Evolutionary conservation across 1,284 basidiomycete genomes (phyloP).

Genomic region (Ganoderma leucocontextum): DNA sequence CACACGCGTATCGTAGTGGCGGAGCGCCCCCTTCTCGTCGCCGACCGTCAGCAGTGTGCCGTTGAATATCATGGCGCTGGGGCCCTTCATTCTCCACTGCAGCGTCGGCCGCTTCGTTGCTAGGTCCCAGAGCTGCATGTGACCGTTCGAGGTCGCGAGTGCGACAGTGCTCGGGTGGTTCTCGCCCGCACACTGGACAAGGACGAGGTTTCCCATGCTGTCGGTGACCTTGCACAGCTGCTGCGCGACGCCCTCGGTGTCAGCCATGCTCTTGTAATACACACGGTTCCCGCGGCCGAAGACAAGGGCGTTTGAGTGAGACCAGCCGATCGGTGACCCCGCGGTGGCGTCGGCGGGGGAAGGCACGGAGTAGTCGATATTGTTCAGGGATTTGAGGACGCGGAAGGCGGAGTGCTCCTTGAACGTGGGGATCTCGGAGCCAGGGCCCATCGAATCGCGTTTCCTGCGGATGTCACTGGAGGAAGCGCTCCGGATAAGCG

Average conservation of each 20-base stretch:
- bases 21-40: constrained; percentile 55
- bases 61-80: constrained; percentile 58
- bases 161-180: constrained; percentile 52
- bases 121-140: constrained; percentile 62
- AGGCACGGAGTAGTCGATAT: constrained; percentile 30
- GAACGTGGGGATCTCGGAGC: constrained; percentile 18
- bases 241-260: constrained; percentile 54
- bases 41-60: constrained; percentile 57
- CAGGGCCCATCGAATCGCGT: constrained; percentile 28
- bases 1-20: constrained; percentile 61
- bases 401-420: constrained; percentile 28
- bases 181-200: constrained; percentile 51
- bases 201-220: constrained; percentile 52
- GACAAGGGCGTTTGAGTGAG: constrained; percentile 51
- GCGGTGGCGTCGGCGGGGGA: constrained; percentile 22
- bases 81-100: constrained; percentile 54
- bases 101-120: constrained; percentile 52
- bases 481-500: constrained; percentile 28
- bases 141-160: constrained; percentile 55
- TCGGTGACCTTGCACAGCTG: constrained; percentile 61
- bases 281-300: constrained; percentile 62
- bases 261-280: constrained; percentile 56
- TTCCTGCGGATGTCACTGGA: constrained; percentile 23
- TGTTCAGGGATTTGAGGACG: constrained; percentile 29
- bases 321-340: constrained; percentile 51